Conservation (phyloP, 2,329 filamentous ascomycete genomes). For the Fusarium sp. region DNA sequence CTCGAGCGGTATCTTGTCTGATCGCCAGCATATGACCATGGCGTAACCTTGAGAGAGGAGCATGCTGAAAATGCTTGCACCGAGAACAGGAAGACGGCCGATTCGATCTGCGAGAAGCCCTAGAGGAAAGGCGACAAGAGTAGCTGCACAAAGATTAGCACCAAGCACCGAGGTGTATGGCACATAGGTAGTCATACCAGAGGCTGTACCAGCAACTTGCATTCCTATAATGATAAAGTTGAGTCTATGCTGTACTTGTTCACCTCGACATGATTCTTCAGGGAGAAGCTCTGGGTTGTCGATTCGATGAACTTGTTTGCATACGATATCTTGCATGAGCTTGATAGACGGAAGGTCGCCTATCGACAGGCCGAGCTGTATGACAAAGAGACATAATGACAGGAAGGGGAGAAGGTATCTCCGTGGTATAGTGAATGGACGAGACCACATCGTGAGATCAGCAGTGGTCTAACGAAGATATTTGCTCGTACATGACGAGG, state of each 20-base stretch:
- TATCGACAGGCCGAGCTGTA: slow-evolving; percentile 44
- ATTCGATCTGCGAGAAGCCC: slow-evolving; percentile 42
- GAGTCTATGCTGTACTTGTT: slow-evolving; percentile 40
- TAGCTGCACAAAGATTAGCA: slow-evolving; percentile 25
- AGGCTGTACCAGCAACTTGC: slow-evolving; percentile 38
- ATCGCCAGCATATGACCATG: slow-evolving; percentile 39
- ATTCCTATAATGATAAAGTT: slow-evolving; percentile 39
- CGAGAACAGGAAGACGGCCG: slow-evolving; percentile 44
- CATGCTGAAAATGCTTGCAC: slow-evolving; percentile 42
- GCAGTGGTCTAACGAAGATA: neutral
- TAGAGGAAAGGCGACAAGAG: slow-evolving; percentile 39
- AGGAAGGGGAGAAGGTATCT: slow-evolving; percentile 40
- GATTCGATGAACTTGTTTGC: slow-evolving; percentile 24
- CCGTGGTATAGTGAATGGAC: slow-evolving; percentile 25
- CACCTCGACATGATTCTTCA: slow-evolving; percentile 34
- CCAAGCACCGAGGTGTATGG: neutral
- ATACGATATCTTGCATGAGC: slow-evolving; percentile 45
- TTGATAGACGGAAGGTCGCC: slow-evolving; percentile 39
- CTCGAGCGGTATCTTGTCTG: slow-evolving; percentile 34
- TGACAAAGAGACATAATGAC: slow-evolving; percentile 37
- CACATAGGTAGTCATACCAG: slow-evolving; percentile 9
- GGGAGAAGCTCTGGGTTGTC: slow-evolving; percentile 18
- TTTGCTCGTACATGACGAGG: neutral
- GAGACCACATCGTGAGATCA: slow-evolving; percentile 24
- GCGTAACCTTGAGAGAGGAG: slow-evolving; percentile 40